Conservation (phyloP, 768 basidiomycete genomes). For the Trametes cingulata region DNA sequence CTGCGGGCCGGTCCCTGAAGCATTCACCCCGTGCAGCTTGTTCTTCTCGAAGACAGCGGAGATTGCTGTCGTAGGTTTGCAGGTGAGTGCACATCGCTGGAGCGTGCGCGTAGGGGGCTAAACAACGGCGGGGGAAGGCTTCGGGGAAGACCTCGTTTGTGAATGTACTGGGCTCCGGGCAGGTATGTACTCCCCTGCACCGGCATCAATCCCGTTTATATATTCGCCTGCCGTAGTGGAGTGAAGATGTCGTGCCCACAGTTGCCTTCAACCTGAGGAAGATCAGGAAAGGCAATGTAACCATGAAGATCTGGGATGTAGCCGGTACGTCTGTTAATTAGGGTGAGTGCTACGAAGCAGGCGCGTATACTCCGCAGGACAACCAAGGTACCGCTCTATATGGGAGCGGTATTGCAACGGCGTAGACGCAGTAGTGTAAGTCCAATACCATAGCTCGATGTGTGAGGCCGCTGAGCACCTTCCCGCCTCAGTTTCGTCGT, state of each 20-base stretch:
- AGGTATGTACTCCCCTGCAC: constrained; percentile 42
- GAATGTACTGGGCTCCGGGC: constrained; percentile 86
- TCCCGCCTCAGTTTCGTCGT: constrained; percentile 75
- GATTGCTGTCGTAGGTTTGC: constrained; percentile 88
- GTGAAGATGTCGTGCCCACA: constrained; percentile 94
- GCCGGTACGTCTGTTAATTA: constrained; percentile 56
- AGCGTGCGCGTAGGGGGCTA: neutral
- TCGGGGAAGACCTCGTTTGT: constrained; percentile 96
- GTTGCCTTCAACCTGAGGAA: constrained; percentile 92
- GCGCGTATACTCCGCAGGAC: constrained; percentile 50
- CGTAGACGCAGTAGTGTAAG: constrained; percentile 89
- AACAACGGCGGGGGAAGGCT: constrained; percentile 48
- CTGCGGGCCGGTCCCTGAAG: neutral
- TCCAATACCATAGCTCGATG: neutral
- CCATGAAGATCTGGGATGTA: constrained; percentile 94
- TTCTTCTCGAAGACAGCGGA: constrained; percentile 90
- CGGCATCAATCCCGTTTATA: neutral
- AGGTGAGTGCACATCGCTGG: constrained; percentile 48
- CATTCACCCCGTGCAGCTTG: constrained; percentile 44
- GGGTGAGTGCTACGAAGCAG: neutral
- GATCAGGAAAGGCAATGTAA: constrained; percentile 86
- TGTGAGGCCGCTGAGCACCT: neutral
- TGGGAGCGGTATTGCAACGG: constrained; percentile 95
- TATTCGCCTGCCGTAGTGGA: constrained; percentile 58
- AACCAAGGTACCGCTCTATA: constrained; percentile 93